phyloP scores from a whole-genome alignment of 202 grass and related monocot genomes.

The Schoenoplectus tabernaemontani region DNA sequence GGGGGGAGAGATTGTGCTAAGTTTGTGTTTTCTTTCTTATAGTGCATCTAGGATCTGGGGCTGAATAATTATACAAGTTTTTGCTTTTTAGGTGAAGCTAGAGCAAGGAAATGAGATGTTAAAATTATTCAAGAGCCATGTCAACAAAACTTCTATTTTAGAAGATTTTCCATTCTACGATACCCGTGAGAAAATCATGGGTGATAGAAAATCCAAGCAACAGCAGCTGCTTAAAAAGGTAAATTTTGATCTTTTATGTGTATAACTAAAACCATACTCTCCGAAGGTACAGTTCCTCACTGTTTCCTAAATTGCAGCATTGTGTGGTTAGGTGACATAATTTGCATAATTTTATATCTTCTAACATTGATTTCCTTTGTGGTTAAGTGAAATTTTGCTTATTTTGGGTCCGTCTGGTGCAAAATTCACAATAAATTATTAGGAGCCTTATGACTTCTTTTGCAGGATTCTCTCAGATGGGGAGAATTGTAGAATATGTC shows the following conservation, averaged over 20 bases:
- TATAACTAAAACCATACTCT: too few relatives aligned
- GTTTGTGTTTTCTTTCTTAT: constrained; percentile 10
- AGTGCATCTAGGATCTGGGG: background rate
- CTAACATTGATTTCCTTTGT: too few relatives aligned
- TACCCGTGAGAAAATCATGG: constrained; percentile 33
- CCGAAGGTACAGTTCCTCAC: too few relatives aligned
- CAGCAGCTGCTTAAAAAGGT: constrained; percentile 33
- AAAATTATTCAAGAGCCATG: constrained; percentile 35
- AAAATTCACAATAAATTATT: too few relatives aligned
- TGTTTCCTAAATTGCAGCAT: too few relatives aligned
- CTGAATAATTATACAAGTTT: background rate
- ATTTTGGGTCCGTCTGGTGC: too few relatives aligned
- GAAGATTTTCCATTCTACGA: constrained; percentile 50
- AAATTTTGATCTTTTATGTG: too few relatives aligned
- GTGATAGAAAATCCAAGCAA: constrained; percentile 31
- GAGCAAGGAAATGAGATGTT: constrained; percentile 38
- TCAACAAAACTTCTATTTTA: constrained; percentile 35
- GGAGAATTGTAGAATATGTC: background rate
- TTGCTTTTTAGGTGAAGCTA: constrained; percentile 33
- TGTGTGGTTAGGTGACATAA: too few relatives aligned
- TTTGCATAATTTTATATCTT: too few relatives aligned
- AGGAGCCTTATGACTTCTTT: too few relatives aligned
- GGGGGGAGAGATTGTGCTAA: background rate
- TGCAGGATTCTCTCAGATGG: background rate
- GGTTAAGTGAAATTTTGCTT: too few relatives aligned